Percentiles rank a stretch among this genome's conserved stretches.
Conservation (phyloP, 1,284 basidiomycete species). For the Puccinia horiana region DNA sequence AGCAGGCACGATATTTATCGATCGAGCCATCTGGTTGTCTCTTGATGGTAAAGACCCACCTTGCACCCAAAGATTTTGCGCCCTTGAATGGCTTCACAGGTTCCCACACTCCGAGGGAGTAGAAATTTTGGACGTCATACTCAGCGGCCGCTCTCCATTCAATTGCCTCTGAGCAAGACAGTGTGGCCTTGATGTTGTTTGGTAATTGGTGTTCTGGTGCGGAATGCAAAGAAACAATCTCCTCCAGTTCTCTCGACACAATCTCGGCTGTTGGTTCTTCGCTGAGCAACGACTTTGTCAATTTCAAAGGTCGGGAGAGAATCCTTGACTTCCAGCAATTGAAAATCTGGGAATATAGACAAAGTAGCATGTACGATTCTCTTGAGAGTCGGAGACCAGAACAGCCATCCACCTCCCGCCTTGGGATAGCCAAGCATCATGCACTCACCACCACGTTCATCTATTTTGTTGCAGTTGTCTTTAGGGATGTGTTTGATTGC, state of each 20-base stretch:
- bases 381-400: background rate
- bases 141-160: background rate
- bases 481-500: background rate
- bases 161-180: background rate
- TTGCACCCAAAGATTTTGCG: background rate
- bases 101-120: background rate
- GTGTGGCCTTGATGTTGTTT: background rate
- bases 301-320: background rate
- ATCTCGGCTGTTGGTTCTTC: background rate
- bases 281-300: background rate
- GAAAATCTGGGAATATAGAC: background rate
- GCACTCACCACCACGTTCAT: background rate
- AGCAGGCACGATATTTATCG: background rate
- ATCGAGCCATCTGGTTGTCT: background rate
- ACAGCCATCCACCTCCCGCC: slow-evolving; percentile 8
- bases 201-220: no score
- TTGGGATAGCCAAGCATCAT: background rate
- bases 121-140: background rate
- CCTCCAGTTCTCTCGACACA: background rate
- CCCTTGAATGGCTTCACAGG: background rate
- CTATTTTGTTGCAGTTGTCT: background rate
- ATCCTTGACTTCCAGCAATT: background rate
- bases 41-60: background rate
- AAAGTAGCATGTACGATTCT: background rate
- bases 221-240: background rate